phyloP scores from a whole-genome alignment of 1,284 basidiomycete species.

The Trichosporon sp. region DNA sequence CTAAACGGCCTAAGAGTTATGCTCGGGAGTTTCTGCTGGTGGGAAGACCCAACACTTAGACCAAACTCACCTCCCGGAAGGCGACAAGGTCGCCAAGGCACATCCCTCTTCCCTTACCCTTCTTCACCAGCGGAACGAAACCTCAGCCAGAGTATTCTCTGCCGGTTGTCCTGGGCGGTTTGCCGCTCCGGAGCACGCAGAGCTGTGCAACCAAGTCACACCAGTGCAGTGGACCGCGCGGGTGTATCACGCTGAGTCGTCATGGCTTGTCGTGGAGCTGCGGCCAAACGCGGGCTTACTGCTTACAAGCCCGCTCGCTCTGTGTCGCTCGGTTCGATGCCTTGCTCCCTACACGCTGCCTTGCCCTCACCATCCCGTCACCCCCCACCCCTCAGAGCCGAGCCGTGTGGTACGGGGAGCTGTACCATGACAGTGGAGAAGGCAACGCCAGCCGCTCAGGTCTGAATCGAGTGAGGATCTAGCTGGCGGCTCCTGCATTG shows the following conservation, averaged over 20 bases:
- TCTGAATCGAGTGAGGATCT: neutral
- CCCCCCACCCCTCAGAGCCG: neutral
- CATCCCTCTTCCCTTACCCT: neutral
- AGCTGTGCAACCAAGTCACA: neutral
- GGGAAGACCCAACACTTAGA: neutral
- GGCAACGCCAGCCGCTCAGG: neutral
- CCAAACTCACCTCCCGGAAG: neutral
- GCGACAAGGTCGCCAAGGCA: neutral
- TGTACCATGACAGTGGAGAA: neutral
- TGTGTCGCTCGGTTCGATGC: neutral
- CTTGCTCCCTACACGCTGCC: neutral
- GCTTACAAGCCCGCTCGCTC: neutral
- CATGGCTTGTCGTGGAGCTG: neutral
- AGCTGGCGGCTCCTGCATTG: neutral
- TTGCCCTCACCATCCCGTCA: neutral
- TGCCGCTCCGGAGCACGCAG: neutral
- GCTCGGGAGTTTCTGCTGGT: neutral
- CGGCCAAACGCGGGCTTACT: neutral
- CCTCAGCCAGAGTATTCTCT: neutral
- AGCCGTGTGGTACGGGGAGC: neutral
- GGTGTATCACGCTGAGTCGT: neutral
- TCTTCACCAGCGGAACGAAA: neutral
- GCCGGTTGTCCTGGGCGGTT: neutral
- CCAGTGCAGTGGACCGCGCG: neutral
- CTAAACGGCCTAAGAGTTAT: neutral